phyloP scores from a whole-genome alignment of 1,284 basidiomycete species.

The Apiotrichum brassicae region DNA sequence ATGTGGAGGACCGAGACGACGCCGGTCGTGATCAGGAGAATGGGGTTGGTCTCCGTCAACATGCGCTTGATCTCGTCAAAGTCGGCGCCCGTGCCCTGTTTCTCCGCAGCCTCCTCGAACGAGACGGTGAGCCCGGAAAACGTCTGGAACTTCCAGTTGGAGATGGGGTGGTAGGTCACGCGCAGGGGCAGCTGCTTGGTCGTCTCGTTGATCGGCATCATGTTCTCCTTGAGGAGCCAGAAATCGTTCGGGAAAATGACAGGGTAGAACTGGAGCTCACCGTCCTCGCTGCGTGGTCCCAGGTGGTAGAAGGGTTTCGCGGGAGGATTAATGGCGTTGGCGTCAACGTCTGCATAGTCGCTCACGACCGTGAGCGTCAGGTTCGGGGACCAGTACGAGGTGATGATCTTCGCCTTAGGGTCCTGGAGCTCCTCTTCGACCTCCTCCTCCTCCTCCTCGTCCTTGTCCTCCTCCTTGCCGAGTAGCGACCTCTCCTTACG shows the following conservation, averaged over 20 bases:
- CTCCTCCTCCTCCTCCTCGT: constrained; percentile 46
- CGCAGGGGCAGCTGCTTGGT: constrained; percentile 67
- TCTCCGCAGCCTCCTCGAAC: constrained; percentile 67
- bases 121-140: constrained; percentile 71
- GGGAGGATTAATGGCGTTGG: constrained; percentile 58
- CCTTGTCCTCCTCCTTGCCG: constrained; percentile 43
- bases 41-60: constrained; percentile 88
- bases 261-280: constrained; percentile 63
- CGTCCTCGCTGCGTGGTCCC: constrained; percentile 51
- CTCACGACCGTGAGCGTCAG: constrained; percentile 79
- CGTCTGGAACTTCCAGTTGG: constrained; percentile 67
- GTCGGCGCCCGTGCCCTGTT: constrained; percentile 62
- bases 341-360: constrained; percentile 57
- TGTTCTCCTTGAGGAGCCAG: constrained; percentile 74
- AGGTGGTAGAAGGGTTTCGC: constrained; percentile 52
- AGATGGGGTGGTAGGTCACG: constrained; percentile 76
- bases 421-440: constrained; percentile 24
- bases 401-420: constrained; percentile 37
- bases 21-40: constrained; percentile 66
- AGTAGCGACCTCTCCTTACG: constrained; percentile 82
- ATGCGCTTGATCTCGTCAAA: constrained; percentile 90
- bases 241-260: constrained; percentile 92
- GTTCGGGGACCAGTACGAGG: constrained; percentile 80
- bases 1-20: constrained; percentile 80
- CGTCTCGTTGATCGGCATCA: constrained; percentile 70